Base-by-base conservation (phyloP, 2,329 filamentous ascomycete genomes). In the Macrophomina phaseolina region DNA sequence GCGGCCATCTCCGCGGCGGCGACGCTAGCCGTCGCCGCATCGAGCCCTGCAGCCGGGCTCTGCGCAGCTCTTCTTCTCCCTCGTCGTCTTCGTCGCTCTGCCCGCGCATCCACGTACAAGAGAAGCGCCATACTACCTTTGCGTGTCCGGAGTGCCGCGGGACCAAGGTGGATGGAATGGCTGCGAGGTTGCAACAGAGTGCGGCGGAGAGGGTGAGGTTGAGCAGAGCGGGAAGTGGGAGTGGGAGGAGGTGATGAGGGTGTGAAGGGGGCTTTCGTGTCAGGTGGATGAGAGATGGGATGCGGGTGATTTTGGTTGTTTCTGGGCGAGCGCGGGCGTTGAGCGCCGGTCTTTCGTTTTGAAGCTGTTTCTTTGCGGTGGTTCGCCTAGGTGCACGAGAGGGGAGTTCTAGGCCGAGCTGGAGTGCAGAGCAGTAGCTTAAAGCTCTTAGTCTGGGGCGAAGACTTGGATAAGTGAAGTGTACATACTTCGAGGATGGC, bases 81-180 rank as follows among this genome's bases (percentile, higher is more conserved):
- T 23, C 23, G 1, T 23, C 23, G 23, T 3, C 23, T 23, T 23
- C 23, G 23, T 2, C 23, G 23, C 23, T 23, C 23, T 49, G 56
- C 42, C 4, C 42, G 30, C 42, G 42, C 56, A 23, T 61, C 32
- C 28, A 34, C 42, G 30, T 49, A 16, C 30, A 34, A 23, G 56
- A 61, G 56, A 34, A 34, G 28, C 42, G 42, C 28, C 56, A 49
- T 32, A 38, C 28, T 16, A 23, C 28, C 9, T 42, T 48, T 30
- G 42, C 56, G 5, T 61, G 56, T n/a, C 28, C 56, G 7, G 42
- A 61, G 28, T 61, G 56, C 30, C 56, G 56, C 56, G 56, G 42
- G 14, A 61, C 32, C 14, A 61, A 38, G n/a, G 56, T 61, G 2
- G 56, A 61, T 5, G 32, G 56, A 8, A 3, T 61, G 42, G 56